phyloP scores from a whole-genome alignment of 768 basidiomycete species.

The Xerocomellus amylosporus region DNA sequence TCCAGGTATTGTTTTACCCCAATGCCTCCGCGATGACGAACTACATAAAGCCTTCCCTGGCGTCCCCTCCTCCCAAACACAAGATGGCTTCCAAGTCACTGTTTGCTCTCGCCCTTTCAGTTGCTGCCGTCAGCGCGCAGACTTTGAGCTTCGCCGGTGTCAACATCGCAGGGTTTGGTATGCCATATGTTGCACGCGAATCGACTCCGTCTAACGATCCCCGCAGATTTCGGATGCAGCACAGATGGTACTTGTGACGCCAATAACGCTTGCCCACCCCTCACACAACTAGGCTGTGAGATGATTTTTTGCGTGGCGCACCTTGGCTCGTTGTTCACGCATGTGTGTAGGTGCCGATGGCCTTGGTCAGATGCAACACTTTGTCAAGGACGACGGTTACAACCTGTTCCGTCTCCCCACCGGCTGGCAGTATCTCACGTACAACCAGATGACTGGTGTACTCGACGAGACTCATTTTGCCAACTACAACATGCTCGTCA shows the following conservation, averaged over 20 bases:
- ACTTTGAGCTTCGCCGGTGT: constrained; percentile 41
- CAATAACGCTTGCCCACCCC: constrained; percentile 42
- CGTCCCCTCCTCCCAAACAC: background rate
- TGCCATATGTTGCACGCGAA: background rate
- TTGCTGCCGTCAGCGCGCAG: constrained; percentile 19
- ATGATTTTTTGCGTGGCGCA: background rate
- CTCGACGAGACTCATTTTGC: constrained; percentile 44
- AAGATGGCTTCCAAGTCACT: constrained; percentile 21
- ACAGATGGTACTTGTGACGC: constrained; percentile 42
- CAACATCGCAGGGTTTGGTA: constrained; percentile 53
- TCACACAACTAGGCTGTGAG: constrained; percentile 43
- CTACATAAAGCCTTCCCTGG: constrained; percentile 9
- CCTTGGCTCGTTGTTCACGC: background rate
- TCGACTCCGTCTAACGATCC: background rate
- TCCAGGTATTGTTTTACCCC: constrained; percentile 7
- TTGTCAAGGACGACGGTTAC: constrained; percentile 51
- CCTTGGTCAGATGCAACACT: constrained; percentile 60
- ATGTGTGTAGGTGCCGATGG: constrained; percentile 9
- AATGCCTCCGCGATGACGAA: background rate
- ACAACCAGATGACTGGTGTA: constrained; percentile 36
- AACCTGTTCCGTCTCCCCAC: constrained; percentile 60
- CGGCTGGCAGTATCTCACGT: constrained; percentile 55
- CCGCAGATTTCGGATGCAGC: constrained; percentile 46
- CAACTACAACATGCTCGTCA: constrained; percentile 48
- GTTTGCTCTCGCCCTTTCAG: constrained; percentile 8